Base-by-base conservation (phyloP, 495 filamentous ascomycete genomes). In the Xylaria venustula region DNA sequence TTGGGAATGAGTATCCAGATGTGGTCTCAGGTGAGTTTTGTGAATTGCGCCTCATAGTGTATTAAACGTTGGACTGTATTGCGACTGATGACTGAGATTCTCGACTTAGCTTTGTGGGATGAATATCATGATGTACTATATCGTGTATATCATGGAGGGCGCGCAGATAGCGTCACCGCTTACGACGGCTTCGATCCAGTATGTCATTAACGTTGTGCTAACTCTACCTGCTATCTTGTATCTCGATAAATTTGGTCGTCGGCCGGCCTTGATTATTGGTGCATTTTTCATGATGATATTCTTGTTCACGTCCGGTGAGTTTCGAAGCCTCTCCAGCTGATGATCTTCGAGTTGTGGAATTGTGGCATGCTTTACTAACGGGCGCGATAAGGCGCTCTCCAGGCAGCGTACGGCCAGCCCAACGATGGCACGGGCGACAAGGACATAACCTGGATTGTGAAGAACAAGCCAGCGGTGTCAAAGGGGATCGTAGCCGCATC, bases 41-140 rank as follows among this genome's bases (percentile, higher is more conserved):
- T n/a, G n/a, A n/a, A 1, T 15, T 42, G 2, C 5, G 37, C 7
- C 0, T 14, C 17, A 17, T 47, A 4, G 30, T 23, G 7, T 17
- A 14, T 32, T 1, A 14, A 8, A 32, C 3, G 3, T 19, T 23
- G 11, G 1, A 7, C 3, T 42, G 22, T 1, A 37, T 3, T 45
- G 41, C 2, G 15, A 28, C 19, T 2, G 9, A 12, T 55, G 23
- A 61, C 58, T 64, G 20, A 67, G n/a, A 20, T 19, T 20, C 25
- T 15, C 7, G 19, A 34, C 26, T 23, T 77, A 93, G 66, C 78
- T 91, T 0, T 85, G 81, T 23, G 89, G 89, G 7, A 90, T 90
- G 80, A 92, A 92, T 66, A 83, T 90, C 50, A 90, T 90, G 87
- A 82, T 83, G 81, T 87, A 87, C 75, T 92, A 89, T 67, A 88